These are phyloP conservation scores for Glycyrrhiza uralensis DNA, from an alignment of 306 rosid species.

Conservation along the genomic window DNA sequence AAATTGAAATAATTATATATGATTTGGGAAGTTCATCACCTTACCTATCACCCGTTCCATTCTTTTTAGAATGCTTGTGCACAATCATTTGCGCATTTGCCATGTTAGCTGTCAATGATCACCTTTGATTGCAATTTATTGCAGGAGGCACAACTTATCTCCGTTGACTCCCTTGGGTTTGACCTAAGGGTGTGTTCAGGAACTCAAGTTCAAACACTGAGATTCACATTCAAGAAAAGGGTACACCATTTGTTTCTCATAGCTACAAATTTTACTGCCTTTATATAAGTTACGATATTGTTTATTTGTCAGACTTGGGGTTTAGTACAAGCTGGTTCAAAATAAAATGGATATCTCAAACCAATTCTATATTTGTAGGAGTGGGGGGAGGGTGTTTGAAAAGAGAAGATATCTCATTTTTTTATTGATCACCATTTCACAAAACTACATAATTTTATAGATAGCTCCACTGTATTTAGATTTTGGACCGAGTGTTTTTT, in stretches of 20 bases:
- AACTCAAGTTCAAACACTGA: slow-evolving; percentile 85
- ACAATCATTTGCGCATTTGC: neutral
- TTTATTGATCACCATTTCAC: neutral
- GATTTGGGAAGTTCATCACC: slow-evolving; percentile 12
- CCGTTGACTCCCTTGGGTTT: slow-evolving; percentile 86
- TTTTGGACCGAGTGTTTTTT: neutral
- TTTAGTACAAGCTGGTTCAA: neutral
- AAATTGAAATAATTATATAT: slow-evolving; percentile 1
- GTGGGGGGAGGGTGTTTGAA: neutral
- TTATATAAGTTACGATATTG: neutral
- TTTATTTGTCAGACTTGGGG: neutral
- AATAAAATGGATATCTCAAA: neutral
- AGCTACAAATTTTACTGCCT: neutral
- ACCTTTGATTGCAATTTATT: slow-evolving; percentile 11
- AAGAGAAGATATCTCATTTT: too few species aligned
- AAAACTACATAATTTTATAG: neutral
- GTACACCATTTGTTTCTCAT: slow-evolving; percentile 37
- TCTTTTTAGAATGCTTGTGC: neutral
- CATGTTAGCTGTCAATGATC: slow-evolving; percentile 12
- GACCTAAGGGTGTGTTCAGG: slow-evolving; percentile 89
- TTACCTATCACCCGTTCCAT: neutral
- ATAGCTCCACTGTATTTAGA: neutral
- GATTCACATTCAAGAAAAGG: slow-evolving; percentile 69
- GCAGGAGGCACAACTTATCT: slow-evolving; percentile 83
- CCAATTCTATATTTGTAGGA: neutral